Conservation (phyloP, 2,329 filamentous ascomycete genomes). For the Xylogone sp. region DNA sequence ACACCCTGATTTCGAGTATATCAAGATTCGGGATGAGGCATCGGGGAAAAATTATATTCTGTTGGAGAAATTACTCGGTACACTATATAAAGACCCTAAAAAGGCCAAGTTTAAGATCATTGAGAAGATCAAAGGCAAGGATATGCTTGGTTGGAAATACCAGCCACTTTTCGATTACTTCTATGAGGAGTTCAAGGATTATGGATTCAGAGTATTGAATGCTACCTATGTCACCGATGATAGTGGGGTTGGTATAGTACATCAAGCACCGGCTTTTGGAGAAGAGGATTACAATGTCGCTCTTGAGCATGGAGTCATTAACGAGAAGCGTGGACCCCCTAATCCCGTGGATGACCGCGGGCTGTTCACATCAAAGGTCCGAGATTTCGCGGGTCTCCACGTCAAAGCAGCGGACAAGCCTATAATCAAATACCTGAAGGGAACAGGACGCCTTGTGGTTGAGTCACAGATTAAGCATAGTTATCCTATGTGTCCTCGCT, state of each 20-base stretch:
- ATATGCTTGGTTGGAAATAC: constrained; percentile 87
- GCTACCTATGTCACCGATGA: constrained; percentile 85
- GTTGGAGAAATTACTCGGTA: constrained; percentile 74
- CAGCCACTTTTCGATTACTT: constrained; percentile 88
- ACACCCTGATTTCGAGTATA: constrained; percentile 80
- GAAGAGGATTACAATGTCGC: constrained; percentile 93
- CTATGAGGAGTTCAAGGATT: constrained; percentile 81
- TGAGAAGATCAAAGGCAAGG: constrained; percentile 73
- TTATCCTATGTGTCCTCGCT: constrained; percentile 90
- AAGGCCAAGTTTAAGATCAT: constrained; percentile 89
- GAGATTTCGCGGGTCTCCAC: constrained; percentile 80
- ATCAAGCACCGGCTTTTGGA: constrained; percentile 90
- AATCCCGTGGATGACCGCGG: constrained; percentile 87
- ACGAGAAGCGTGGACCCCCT: constrained; percentile 72
- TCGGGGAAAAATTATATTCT: constrained; percentile 82
- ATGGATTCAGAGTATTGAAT: constrained; percentile 77
- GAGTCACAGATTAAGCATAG: constrained; percentile 88
- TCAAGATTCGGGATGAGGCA: constrained; percentile 80
- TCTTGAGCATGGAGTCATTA: constrained; percentile 72
- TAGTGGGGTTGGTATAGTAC: constrained; percentile 89
- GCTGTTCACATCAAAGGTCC: constrained; percentile 71
- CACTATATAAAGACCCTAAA: constrained; percentile 91
- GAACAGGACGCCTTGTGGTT: constrained; percentile 70
- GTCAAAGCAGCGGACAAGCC: constrained; percentile 91
- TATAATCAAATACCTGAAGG: constrained; percentile 87